Conservation (phyloP, 2,329 filamentous ascomycete genomes). For the Cladosporium colombiae region DNA sequence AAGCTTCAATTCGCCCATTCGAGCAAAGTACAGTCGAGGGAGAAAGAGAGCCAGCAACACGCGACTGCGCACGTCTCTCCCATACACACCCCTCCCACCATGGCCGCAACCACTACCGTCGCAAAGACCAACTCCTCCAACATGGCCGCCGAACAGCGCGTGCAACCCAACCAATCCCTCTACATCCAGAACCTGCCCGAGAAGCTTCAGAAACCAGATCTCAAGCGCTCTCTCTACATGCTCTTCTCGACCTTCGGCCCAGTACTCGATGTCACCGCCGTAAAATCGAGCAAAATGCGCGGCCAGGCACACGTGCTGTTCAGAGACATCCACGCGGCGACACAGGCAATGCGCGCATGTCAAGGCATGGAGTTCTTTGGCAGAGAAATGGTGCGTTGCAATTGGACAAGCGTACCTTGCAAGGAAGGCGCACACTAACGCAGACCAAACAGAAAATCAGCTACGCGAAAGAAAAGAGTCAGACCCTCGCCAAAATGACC, state of each 20-base stretch:
- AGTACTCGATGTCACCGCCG: constrained; percentile 85
- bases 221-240: constrained; percentile 85
- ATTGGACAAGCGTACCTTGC: neutral
- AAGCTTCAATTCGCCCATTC: constrained; percentile 11
- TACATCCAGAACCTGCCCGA: constrained; percentile 88
- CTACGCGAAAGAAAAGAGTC: constrained; percentile 87
- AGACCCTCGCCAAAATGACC: constrained; percentile 86
- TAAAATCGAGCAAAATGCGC: constrained; percentile 90
- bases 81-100: neutral
- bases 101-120: constrained; percentile 14
- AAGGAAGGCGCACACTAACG: constrained; percentile 17
- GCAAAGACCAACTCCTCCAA: constrained; percentile 8
- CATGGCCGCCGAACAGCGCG: constrained; percentile 16
- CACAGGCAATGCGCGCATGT: constrained; percentile 86
- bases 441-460: constrained; percentile 68
- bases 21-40: too few species aligned
- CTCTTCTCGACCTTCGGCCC: constrained; percentile 92
- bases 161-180: constrained; percentile 57
- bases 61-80: neutral
- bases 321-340: constrained; percentile 85
- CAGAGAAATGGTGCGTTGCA: constrained; percentile 70
- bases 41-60: constrained; percentile 1
- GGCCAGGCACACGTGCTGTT: constrained; percentile 94
- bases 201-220: constrained; percentile 85
- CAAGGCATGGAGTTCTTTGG: constrained; percentile 87